Evolutionary conservation across 306 rosid species (phyloP), one percentile per base, ranked within the genome.

Genomic region (Prunus mume): DNA sequence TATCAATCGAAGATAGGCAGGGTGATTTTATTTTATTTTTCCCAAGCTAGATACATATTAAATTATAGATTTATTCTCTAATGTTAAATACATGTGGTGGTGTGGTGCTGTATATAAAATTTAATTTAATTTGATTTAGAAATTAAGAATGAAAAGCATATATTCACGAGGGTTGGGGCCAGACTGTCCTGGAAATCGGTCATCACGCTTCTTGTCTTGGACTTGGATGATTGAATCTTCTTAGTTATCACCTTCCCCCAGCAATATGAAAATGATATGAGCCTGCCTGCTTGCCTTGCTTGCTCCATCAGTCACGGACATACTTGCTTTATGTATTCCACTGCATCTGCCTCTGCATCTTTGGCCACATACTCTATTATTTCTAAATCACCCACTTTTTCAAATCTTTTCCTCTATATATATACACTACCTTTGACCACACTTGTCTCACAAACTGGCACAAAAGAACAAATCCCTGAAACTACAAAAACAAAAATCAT

Each of bases 171-270:
- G 63, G 5, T 6, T 19, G 18, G 28, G 11, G 67, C 28, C 41
- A 50, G 69, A 56, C 70, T 73, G 78, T 77, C 18, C 65, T 60
- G 32, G 58, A 9, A 75, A 65, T 75, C 49, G 70, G 47, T 30
- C n/a, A 25, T 63, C 72, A 75, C 61, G 65, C 57, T 24, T 45
- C 71, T 80, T 72, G 81, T 78, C 72, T 51, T 66, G 56, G 9
- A 57, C 56, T 10, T 58, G 32, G 11, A 58, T 51, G 62, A 19
- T 56, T 20, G 62, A 12, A 9, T 9, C 62, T 38, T 38, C 43
- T 13, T 56, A 56, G 62, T 19, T 56, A 20, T 56, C 13, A n/a
- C 62, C 62, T 9, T 9, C 62, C 70, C 76, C 38, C 52, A 72
- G 72, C 51, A 28, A 30, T 25, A 54, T 6, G 43, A 38, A 38